These are phyloP conservation scores for Picochlorum sp. DNA, from an alignment of 139 green algal species.

Conservation along the genomic window DNA sequence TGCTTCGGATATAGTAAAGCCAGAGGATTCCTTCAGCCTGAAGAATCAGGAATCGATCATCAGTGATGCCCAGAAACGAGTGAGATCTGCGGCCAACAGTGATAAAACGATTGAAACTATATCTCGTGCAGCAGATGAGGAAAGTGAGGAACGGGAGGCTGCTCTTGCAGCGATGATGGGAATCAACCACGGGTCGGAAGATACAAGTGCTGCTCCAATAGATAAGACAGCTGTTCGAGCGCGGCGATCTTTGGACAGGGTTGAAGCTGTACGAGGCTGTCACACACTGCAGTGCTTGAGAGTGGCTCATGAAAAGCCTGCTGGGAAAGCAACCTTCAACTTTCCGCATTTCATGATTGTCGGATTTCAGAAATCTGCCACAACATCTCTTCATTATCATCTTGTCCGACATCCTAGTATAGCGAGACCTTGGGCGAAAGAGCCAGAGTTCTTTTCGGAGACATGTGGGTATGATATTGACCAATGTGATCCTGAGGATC, in stretches of 20 bases:
- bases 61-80: background rate
- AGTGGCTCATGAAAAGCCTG: constrained; percentile 2
- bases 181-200: background rate
- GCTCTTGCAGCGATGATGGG: constrained; percentile 10
- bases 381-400: constrained; percentile 8
- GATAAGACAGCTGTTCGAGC: constrained; percentile 3
- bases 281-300: constrained; percentile 10
- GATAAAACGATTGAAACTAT: constrained; percentile 1
- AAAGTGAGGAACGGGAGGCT: background rate
- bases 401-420: constrained; percentile 5
- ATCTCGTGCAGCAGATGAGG: background rate
- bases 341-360: constrained; percentile 14
- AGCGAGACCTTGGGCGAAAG: constrained; percentile 5
- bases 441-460: constrained; percentile 14
- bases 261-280: constrained; percentile 11
- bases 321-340: constrained; percentile 6
- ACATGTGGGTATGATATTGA: constrained; percentile 6
- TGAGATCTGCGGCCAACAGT: background rate
- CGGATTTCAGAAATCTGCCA: constrained; percentile 11
- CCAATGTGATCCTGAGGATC: background rate
- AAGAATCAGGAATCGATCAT: background rate
- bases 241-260: constrained; percentile 3
- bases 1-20: too few relatives aligned
- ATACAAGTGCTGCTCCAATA: background rate
- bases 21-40: background rate